Evolutionary conservation across 345 rosid genomes (phyloP).

Genomic region (Capsella bursapastoris): DNA sequence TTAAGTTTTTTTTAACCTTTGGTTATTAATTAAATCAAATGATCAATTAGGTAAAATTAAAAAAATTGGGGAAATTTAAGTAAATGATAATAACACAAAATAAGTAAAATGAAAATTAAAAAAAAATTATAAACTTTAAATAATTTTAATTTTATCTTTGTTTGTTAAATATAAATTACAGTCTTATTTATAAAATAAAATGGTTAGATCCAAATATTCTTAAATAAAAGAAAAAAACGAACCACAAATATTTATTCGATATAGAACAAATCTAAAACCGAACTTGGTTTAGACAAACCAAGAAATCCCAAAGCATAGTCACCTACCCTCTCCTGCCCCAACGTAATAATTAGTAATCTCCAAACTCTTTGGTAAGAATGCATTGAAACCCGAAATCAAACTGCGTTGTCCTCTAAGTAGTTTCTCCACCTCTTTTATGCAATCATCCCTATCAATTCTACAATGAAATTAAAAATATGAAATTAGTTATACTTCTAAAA

Average conservation of each 20-base stretch:
- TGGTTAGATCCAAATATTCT: neutral
- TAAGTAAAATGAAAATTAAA: too few relatives aligned
- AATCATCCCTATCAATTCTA: slow-evolving; percentile 1
- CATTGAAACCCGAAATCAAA: slow-evolving; percentile 21
- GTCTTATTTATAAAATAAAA: neutral
- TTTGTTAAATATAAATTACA: neutral
- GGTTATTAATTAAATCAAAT: too few relatives aligned
- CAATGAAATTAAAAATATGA: neutral
- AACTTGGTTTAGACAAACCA: neutral
- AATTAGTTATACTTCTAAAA: neutral
- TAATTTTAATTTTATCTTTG: too few relatives aligned
- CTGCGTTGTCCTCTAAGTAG: neutral
- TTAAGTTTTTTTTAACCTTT: too few relatives aligned
- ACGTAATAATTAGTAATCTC: neutral
- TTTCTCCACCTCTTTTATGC: neutral
- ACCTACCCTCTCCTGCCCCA: slow-evolving; percentile 7
- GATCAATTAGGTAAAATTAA: too few relatives aligned
- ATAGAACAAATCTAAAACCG: neutral
- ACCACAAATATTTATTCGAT: neutral
- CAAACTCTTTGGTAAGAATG: slow-evolving; percentile 4
- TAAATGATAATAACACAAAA: too few relatives aligned
- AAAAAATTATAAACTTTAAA: too few relatives aligned
- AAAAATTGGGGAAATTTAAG: too few relatives aligned
- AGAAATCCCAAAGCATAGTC: neutral
- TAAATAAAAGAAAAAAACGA: neutral